phyloP scores from a whole-genome alignment of 768 basidiomycete species.

The Strobilomyces dryophilus region DNA sequence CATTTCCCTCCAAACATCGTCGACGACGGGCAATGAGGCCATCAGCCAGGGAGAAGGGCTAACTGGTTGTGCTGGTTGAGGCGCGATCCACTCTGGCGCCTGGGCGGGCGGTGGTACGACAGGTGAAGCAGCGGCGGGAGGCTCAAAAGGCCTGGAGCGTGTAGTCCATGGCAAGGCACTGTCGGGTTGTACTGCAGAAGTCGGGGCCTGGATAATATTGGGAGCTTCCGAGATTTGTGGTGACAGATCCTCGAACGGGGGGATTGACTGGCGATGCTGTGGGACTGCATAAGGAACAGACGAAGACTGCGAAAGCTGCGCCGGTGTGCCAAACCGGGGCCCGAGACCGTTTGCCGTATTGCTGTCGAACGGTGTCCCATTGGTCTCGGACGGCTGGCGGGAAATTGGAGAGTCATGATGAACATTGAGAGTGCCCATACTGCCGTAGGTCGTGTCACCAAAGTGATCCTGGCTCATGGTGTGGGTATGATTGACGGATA shows the following conservation, averaged over 20 bases:
- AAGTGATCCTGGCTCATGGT: constrained; percentile 26
- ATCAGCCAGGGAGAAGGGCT: constrained; percentile 57
- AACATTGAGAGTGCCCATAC: constrained; percentile 18
- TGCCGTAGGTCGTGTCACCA: constrained; percentile 20
- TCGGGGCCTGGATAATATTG: constrained; percentile 16
- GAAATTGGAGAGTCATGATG: constrained; percentile 22
- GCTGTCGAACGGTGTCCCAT: constrained; percentile 20
- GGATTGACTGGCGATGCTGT: constrained; percentile 19
- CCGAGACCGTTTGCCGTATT: constrained; percentile 16
- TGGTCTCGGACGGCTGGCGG: constrained; percentile 22
- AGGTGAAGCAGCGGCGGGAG: constrained; percentile 18
- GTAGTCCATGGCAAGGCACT: constrained; percentile 23
- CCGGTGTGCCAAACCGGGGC: constrained; percentile 17
- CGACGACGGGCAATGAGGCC: constrained; percentile 42
- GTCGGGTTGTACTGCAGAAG: constrained; percentile 21
- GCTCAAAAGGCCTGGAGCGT: constrained; percentile 16
- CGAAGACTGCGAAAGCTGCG: constrained; percentile 21
- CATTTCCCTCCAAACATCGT: constrained; percentile 44
- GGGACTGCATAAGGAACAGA: constrained; percentile 14
- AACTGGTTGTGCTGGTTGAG: constrained; percentile 17
- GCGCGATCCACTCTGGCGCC: constrained; percentile 36
- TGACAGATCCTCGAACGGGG: constrained; percentile 22
- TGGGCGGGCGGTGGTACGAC: constrained; percentile 19
- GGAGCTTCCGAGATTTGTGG: constrained; percentile 16
- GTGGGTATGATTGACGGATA: constrained; percentile 21